phyloP scores from a whole-genome alignment of 2,329 filamentous ascomycete genomes.

The Fusarium beomiforme region DNA sequence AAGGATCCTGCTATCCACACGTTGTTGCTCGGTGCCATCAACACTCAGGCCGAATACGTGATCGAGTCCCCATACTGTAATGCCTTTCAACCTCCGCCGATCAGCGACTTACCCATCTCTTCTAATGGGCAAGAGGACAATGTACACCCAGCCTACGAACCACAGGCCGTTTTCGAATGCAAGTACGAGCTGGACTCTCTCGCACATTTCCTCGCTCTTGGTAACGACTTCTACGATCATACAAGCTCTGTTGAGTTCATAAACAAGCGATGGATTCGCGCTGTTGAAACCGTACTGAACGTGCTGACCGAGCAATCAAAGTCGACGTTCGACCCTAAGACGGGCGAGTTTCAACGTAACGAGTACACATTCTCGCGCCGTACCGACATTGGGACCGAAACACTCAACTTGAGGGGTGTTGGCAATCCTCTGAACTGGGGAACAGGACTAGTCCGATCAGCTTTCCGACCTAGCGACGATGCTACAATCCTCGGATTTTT shows the following conservation, averaged over 20 bases:
- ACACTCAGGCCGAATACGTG: constrained; percentile 94
- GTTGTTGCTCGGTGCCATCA: constrained; percentile 91
- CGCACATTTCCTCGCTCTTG: constrained; percentile 86
- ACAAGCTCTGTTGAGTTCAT: constrained; percentile 83
- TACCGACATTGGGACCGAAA: constrained; percentile 89
- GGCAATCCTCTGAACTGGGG: constrained; percentile 91
- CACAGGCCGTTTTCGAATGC: constrained; percentile 90
- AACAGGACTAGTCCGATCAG: constrained; percentile 87
- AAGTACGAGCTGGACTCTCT: constrained; percentile 98
- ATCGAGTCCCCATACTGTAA: constrained; percentile 98
- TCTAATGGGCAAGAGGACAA: constrained; percentile 83
- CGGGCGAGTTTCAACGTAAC: constrained; percentile 73
- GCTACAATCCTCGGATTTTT: constrained; percentile 94
- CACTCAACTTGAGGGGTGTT: constrained; percentile 80
- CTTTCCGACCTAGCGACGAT: constrained; percentile 95
- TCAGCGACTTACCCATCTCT: constrained; percentile 76
- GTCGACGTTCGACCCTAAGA: constrained; percentile 79
- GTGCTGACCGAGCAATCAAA: constrained; percentile 82
- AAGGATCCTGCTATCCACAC: constrained; percentile 81
- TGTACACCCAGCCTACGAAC: constrained; percentile 90
- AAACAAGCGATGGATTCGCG: constrained; percentile 79
- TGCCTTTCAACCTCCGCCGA: constrained; percentile 93
- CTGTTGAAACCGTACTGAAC: constrained; percentile 76
- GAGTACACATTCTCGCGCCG: constrained; percentile 87
- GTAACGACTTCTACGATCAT: constrained; percentile 85